Evolutionary conservation across 768 basidiomycete species (phyloP).

Genomic region (Lentinula aciculospora): DNA sequence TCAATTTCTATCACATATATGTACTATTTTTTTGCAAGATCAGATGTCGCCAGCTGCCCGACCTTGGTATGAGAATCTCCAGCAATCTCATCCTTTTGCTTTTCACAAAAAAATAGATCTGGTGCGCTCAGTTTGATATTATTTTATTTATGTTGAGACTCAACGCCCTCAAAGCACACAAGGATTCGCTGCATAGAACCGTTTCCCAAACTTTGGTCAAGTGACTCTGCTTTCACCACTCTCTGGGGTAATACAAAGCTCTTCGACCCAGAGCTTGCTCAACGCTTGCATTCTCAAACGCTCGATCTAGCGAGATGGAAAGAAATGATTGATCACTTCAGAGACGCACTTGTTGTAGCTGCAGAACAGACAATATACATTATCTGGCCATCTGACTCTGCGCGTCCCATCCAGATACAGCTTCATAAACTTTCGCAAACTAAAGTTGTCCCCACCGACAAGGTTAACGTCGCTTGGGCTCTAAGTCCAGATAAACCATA

Average conservation of each 20-base stretch:
- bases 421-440: conserved; percentile 1
- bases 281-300: neutral
- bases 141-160: neutral
- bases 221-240: neutral
- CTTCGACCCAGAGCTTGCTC: neutral
- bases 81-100: conserved; percentile 30
- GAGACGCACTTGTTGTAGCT: conserved; percentile 47
- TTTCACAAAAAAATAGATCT: conserved; percentile 35
- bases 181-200: neutral
- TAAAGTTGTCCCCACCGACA: conserved; percentile 9
- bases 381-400: conserved; percentile 20
- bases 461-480: conserved; percentile 51
- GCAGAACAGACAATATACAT: conserved; percentile 30
- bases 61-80: conserved; percentile 30
- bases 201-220: neutral
- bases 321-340: conserved; percentile 38
- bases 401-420: conserved; percentile 6
- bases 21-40: neutral
- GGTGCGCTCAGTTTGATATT: neutral
- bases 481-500: conserved; percentile 35
- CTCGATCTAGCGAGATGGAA: conserved; percentile 37
- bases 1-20: no score
- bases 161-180: neutral
- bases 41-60: neutral
- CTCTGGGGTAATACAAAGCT: neutral